Conservation (phyloP, 352 stramenopile genomes). For the Phytopythium sindhum region DNA sequence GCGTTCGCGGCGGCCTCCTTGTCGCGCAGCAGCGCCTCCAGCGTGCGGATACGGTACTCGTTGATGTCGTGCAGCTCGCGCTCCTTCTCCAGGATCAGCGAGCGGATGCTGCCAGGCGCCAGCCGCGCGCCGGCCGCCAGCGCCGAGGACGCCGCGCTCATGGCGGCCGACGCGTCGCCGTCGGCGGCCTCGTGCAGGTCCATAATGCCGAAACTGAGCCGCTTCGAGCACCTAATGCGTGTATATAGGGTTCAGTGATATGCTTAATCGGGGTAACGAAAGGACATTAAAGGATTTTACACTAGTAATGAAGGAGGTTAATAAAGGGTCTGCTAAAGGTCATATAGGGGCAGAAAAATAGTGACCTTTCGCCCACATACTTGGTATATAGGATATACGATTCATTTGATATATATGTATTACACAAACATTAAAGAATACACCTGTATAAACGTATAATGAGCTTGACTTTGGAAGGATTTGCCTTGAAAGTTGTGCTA, state of each 20-base stretch:
- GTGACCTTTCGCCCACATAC: no score
- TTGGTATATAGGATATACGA: no score
- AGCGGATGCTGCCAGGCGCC: constrained; percentile 68
- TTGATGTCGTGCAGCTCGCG: constrained; percentile 92
- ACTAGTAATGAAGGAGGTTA: no score
- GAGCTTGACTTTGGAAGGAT: no score
- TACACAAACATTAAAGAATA: no score
- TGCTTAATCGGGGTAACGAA: background rate
- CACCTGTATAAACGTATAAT: no score
- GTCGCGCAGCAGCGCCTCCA: constrained; percentile 75
- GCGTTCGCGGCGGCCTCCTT: constrained; percentile 45
- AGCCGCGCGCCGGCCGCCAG: constrained; percentile 17
- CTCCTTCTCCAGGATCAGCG: constrained; percentile 89
- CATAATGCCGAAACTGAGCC: background rate
- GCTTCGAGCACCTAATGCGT: background rate
- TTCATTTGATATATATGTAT: no score
- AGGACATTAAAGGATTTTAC: no score
- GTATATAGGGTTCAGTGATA: background rate
- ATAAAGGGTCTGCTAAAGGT: no score
- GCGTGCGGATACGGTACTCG: constrained; percentile 83
- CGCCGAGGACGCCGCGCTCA: background rate
- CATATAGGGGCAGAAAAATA: no score
- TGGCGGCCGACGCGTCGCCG: background rate
- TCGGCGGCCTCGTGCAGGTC: background rate
- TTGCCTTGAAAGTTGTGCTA: no score